Percentiles rank a stretch among this genome's conserved stretches.
These are phyloP conservation scores for Bimuria novae-zelandiae DNA, from an alignment of 2,329 filamentous ascomycete species.

Conservation along the genomic window DNA sequence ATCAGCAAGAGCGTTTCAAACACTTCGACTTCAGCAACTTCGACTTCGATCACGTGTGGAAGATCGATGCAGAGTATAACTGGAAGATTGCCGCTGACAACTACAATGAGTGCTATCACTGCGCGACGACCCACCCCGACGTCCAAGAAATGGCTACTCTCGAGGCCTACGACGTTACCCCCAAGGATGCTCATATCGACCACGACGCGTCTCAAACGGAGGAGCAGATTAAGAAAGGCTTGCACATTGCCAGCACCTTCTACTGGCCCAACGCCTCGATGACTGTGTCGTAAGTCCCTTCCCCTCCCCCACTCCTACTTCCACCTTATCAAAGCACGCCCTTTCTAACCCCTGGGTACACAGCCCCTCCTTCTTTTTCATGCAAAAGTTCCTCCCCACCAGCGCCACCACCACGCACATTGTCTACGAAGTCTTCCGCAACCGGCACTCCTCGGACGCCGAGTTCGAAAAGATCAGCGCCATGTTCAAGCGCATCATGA, in stretches of 20 bases:
- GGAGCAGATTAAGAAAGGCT: constrained; percentile 11
- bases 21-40: constrained; percentile 16
- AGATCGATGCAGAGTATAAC: constrained; percentile 20
- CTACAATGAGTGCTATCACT: constrained; percentile 68
- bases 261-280: constrained; percentile 22
- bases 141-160: constrained; percentile 60
- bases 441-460: constrained; percentile 60
- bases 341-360: constrained; percentile 1
- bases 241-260: constrained; percentile 17
- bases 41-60: constrained; percentile 19
- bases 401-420: constrained; percentile 56
- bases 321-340: no score
- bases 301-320: neutral
- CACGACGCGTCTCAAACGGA: constrained; percentile 17
- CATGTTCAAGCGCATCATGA: constrained; percentile 67
- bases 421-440: constrained; percentile 65
- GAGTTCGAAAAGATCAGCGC: constrained; percentile 62
- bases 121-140: constrained; percentile 60
- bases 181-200: constrained; percentile 15
- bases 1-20: constrained; percentile 14
- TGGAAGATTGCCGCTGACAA: constrained; percentile 52
- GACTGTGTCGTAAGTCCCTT: constrained; percentile 17
- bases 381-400: constrained; percentile 63
- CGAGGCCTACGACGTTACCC: constrained; percentile 49
- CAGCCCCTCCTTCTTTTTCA: constrained; percentile 61